Conservation (phyloP, 75 land plant genomes). For the Sequoia sempervirens region DNA sequence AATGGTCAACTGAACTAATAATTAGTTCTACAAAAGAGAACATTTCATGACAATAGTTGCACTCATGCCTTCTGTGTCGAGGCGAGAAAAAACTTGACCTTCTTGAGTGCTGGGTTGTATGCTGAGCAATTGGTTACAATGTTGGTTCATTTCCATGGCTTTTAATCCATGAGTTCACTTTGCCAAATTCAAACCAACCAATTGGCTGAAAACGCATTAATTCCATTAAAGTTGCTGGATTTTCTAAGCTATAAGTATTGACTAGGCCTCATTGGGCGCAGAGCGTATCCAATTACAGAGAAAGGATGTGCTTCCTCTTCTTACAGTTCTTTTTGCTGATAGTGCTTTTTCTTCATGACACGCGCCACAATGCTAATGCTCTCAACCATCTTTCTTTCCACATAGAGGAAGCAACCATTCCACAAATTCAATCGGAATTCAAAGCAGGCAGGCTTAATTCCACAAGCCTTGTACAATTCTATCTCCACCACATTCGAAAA, state of each 20-base stretch:
- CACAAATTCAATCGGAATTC: constrained; percentile 6
- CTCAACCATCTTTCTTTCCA: neutral
- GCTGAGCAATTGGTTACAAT: too few species aligned
- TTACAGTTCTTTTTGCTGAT: neutral
- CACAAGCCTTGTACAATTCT: constrained; percentile 31
- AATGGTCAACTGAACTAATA: too few species aligned
- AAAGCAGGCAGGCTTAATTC: constrained; percentile 12
- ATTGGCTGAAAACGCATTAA: too few species aligned
- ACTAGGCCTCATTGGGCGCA: neutral
- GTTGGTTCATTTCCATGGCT: too few species aligned
- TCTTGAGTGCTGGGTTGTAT: too few species aligned
- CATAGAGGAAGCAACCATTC: constrained; percentile 6
- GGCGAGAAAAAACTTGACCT: too few species aligned
- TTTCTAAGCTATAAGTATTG: neutral
- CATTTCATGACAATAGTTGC: too few species aligned
- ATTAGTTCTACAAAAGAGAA: too few species aligned
- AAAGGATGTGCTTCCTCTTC: neutral
- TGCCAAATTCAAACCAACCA: too few species aligned
- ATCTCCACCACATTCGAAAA: constrained; percentile 24
- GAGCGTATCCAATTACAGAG: neutral
- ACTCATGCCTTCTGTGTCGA: too few species aligned
- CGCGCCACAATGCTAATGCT: neutral
- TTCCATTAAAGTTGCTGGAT: too few species aligned
- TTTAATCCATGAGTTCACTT: too few species aligned
- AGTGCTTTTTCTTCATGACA: neutral